A percentile compares a stretch with the other conserved stretches of the same genome.
These are phyloP conservation scores for Xylaria acuta DNA, from an alignment of 495 filamentous ascomycete genomes.

Conservation along the genomic window DNA sequence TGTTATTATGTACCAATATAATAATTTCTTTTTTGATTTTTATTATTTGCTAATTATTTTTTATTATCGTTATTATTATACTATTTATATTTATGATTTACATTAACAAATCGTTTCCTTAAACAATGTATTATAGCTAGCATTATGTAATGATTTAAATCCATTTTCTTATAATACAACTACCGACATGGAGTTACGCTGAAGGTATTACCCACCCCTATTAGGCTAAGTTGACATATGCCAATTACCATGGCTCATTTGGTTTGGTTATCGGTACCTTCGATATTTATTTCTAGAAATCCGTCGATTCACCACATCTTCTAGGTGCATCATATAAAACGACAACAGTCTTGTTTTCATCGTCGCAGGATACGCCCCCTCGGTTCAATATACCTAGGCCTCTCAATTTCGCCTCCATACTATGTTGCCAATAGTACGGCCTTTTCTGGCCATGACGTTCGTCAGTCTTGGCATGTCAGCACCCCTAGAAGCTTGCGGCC, in stretches of 20 bases:
- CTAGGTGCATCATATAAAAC: neutral
- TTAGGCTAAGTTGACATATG: neutral
- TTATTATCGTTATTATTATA: no score
- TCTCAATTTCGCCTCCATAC: neutral
- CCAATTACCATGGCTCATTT: conserved; percentile 21
- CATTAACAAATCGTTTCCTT: no score
- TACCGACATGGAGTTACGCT: conserved; percentile 9
- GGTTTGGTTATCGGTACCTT: neutral
- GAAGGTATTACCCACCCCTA: neutral
- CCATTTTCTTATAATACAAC: neutral
- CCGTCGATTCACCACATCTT: neutral
- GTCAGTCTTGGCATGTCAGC: neutral
- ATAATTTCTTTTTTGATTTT: no score
- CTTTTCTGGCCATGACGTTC: neutral
- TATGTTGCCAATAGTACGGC: conserved; percentile 9
- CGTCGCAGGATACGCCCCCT: neutral
- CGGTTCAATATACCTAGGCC: neutral
- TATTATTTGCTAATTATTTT: no score
- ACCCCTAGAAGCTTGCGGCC: conserved; percentile 4
- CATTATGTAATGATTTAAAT: no score
- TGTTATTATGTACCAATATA: no score
- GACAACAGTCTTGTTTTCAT: neutral
- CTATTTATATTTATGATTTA: no score
- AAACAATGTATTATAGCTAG: no score
- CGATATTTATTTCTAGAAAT: neutral